These are phyloP conservation scores for Curvularia sp. DNA, from an alignment of 2,329 filamentous ascomycete genomes.

Conservation along the genomic window DNA sequence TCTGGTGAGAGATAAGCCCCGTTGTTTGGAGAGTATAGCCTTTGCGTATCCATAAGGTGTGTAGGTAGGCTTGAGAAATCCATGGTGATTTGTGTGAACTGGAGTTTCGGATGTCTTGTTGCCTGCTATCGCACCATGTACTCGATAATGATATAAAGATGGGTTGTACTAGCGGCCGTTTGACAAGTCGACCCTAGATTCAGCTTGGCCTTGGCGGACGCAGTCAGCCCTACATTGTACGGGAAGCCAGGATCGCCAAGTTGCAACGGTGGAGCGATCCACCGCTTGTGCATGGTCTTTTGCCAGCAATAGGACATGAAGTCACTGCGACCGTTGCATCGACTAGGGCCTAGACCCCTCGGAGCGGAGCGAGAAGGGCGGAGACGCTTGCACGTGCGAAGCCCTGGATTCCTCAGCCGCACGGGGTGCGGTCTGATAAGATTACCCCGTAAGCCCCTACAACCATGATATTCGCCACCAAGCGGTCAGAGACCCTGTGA, in stretches of 20 bases:
- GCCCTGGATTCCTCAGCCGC: background rate
- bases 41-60: background rate
- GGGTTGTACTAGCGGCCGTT: background rate
- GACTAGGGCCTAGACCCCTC: background rate
- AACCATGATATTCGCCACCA: constrained; percentile 2
- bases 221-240: constrained; percentile 3
- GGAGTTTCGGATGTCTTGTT: background rate
- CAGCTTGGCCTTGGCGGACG: constrained; percentile 1
- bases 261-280: background rate
- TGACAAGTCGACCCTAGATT: background rate
- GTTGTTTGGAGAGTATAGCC: background rate
- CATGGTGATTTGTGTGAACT: background rate
- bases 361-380: constrained; percentile 2
- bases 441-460: background rate
- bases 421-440: background rate
- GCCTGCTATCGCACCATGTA: background rate
- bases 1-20: background rate
- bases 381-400: background rate
- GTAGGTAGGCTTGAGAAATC: background rate
- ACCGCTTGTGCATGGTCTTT: background rate
- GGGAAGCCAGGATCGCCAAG: background rate
- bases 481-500: background rate
- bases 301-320: background rate
- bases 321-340: constrained; percentile 1
- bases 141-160: background rate